Percentiles rank a stretch among this genome's conserved stretches.
Conservation (phyloP, 306 rosid genomes). For the Cyamopsis tetragonoloba region DNA sequence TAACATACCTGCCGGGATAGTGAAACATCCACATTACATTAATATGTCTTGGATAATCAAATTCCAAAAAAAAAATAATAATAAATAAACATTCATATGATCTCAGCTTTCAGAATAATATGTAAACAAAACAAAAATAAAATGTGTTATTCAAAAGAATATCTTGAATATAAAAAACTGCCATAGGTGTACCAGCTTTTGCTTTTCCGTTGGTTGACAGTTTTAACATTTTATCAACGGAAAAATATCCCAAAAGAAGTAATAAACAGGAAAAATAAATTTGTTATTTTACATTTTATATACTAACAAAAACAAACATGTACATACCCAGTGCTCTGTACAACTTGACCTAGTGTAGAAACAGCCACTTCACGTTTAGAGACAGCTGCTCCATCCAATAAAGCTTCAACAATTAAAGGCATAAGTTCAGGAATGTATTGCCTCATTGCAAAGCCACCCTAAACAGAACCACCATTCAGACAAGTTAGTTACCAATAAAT, state of each 20-base stretch:
- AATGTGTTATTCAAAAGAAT: not conserved
- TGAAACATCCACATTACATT: no score
- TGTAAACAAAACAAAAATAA: not conserved
- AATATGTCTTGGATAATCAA: no score
- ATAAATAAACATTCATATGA: no score
- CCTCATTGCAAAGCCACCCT: conserved; percentile 99
- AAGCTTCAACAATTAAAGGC: conserved; percentile 96
- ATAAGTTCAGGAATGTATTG: conserved; percentile 95
- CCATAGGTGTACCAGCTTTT: conserved; percentile 1
- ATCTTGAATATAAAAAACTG: conserved; percentile 4
- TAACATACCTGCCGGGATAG: conserved; percentile 68
- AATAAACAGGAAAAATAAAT: conserved; percentile 13
- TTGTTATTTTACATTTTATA: not conserved
- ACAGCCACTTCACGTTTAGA: conserved; percentile 94
- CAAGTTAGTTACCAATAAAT: not conserved
- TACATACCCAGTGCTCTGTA: conserved; percentile 96
- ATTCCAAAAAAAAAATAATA: no score
- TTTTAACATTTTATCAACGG: not conserved
- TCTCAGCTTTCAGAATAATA: conserved; percentile 6
- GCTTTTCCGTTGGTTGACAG: not conserved
- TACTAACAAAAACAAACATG: conserved; percentile 13
- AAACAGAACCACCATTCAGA: conserved; percentile 29
- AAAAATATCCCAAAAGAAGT: not conserved
- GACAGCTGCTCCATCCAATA: conserved; percentile 94
- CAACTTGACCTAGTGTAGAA: conserved; percentile 97